Base-by-base conservation (phyloP, 352 stramenopile genomes). In the Pythium volutum region DNA sequence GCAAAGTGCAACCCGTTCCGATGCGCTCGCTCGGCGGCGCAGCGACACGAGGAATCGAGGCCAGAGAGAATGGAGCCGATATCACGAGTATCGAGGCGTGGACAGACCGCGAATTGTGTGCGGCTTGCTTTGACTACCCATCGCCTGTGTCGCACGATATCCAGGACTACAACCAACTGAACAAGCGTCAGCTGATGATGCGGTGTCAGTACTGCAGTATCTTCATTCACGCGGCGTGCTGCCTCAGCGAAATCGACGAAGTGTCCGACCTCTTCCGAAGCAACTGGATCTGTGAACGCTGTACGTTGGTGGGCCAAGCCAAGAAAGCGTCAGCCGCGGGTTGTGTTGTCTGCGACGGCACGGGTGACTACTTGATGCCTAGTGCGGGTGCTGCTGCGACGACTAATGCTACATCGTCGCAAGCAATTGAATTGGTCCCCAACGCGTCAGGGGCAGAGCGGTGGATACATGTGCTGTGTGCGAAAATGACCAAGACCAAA, bases 211-310 rank as follows among this genome's bases (percentile, higher is more conserved):
- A 90, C 50, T 95, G 87, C 73, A 91, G 87, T 60, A 82, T 84
- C 9, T 83, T 88, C 57, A 79, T 91, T 29, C 87, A 95, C 43
- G 79, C 87, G 0, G 75, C 85, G n/a, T 94, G 87, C 59, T 90
- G 78, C 16, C 73, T 89, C 50, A 89, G 71, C n/a, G 79, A 91
- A 45, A 80, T 89, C 49, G 78, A 80, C 2, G 73, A 73, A 8
- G 80, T 76, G 3, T 60, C 73, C 0, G 66, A 78, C 25, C 79
- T 89, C 38, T 83, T 88, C 59, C 58, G 71, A 63, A 92, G 79
- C 60, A 93, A 91, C 34, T 96, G 84, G 87, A 92, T 91, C 31
- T 96, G 87, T 54, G 87, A 96, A 51, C 73, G 75, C 0, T 96
- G 87, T 61, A 89, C 67, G 3, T 60, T 87, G 0, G 74, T 87